A percentile compares a stretch with the other conserved stretches of the same genome.
Conservation (phyloP, 2,329 filamentous ascomycete genomes). For the Aureobasidium sp. region DNA sequence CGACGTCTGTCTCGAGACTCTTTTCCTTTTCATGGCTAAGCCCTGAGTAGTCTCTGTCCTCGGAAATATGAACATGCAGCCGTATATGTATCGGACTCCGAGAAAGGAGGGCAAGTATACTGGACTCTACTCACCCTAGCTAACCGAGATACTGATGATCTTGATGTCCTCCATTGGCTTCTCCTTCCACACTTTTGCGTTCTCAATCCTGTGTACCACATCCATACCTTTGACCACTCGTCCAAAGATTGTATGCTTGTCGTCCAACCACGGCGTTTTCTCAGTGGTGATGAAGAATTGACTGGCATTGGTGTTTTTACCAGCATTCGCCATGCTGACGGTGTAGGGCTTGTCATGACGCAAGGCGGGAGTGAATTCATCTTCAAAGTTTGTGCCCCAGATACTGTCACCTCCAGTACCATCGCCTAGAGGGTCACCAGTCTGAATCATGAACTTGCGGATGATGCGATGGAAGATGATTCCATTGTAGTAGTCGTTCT, state of each 20-base stretch:
- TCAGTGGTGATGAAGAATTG: constrained; percentile 99
- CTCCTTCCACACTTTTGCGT: constrained; percentile 77
- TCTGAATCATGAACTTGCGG: constrained; percentile 96
- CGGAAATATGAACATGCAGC: not conserved
- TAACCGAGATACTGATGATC: constrained; percentile 70
- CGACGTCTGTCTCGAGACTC: not conserved
- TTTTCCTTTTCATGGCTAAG: not conserved
- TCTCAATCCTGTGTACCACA: constrained; percentile 94
- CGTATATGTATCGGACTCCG: not conserved
- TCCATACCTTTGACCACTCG: constrained; percentile 84
- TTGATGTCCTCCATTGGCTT: constrained; percentile 97
- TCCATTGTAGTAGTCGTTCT: constrained; percentile 91
- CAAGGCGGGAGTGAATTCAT: constrained; percentile 77
- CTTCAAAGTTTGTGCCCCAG: constrained; percentile 86
- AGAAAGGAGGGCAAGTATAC: not conserved
- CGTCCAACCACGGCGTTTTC: constrained; percentile 92
- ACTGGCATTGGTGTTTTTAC: constrained; percentile 87
- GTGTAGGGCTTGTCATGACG: constrained; percentile 96
- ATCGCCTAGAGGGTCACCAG: constrained; percentile 78
- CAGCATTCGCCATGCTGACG: constrained; percentile 95
- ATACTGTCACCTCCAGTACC: constrained; percentile 87
- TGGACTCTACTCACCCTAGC: not conserved
- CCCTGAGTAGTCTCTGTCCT: not conserved
- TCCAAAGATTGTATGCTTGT: constrained; percentile 94
- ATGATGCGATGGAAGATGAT: constrained; percentile 97